Percentiles rank a stretch among this genome's conserved stretches.
Conservation (phyloP, 306 rosid genomes). For the Senna siamea region DNA sequence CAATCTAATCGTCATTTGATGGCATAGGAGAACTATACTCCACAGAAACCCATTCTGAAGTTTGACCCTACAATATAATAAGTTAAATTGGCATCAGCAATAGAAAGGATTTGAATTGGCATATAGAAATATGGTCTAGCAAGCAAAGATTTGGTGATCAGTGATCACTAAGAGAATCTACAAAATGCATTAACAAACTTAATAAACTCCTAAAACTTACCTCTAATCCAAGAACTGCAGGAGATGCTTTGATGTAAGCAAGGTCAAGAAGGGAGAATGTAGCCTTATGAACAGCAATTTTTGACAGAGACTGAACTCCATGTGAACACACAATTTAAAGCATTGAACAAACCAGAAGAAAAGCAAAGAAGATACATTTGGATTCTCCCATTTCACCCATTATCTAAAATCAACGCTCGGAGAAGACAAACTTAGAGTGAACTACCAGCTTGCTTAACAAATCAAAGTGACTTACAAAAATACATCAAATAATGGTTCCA, state of each 20-base stretch:
- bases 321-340: constrained; percentile 54
- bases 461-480: background rate
- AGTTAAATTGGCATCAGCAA: constrained; percentile 30
- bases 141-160: constrained; percentile 1
- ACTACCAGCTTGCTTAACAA: constrained; percentile 3
- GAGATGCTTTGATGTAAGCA: constrained; percentile 65
- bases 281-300: constrained; percentile 60
- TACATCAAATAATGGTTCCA: background rate
- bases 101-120: background rate
- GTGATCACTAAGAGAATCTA: background rate
- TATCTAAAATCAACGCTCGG: background rate
- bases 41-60: constrained; percentile 65
- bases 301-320: constrained; percentile 77
- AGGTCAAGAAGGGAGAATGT: constrained; percentile 51
- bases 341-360: constrained; percentile 47
- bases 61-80: constrained; percentile 57
- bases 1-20: constrained; percentile 83
- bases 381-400: constrained; percentile 50
- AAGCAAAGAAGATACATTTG: constrained; percentile 43
- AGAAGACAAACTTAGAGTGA: constrained; percentile 6
- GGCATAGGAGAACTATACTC: constrained; percentile 70
- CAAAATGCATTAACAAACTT: constrained; percentile 9
- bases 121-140: background rate
- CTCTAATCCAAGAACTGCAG: constrained; percentile 64
- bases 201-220: constrained; percentile 44